Evolutionary conservation across 768 basidiomycete genomes (phyloP).

Genomic region (Lactarius sanguifluus): DNA sequence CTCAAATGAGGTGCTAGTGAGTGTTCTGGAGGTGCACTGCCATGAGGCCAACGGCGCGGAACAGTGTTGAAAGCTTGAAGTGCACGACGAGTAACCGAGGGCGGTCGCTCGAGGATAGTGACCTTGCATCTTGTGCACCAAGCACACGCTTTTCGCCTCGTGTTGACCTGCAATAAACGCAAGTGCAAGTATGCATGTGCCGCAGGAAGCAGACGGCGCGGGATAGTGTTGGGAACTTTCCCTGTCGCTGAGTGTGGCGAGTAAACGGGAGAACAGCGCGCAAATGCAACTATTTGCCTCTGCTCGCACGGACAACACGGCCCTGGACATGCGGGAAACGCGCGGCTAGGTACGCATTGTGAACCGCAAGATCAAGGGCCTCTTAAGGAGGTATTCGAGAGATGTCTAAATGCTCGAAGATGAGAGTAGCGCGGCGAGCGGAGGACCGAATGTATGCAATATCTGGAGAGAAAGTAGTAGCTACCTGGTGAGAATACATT

Average conservation of each 20-base stretch:
- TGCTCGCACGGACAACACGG: slow-evolving; percentile 40
- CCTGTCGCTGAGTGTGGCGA: slow-evolving; percentile 38
- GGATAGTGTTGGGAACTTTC: neutral
- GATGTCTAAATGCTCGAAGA: too few relatives aligned
- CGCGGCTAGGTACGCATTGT: slow-evolving; percentile 48
- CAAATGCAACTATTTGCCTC: slow-evolving; percentile 63
- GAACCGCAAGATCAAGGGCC: slow-evolving; percentile 74
- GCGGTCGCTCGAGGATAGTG: neutral
- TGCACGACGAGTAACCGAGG: slow-evolving; percentile 44
- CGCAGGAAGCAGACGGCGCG: neutral
- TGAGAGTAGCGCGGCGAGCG: too few relatives aligned
- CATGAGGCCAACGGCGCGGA: slow-evolving; percentile 86
- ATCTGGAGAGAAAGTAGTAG: too few relatives aligned
- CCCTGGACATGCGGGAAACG: too few relatives aligned
- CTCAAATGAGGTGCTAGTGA: slow-evolving; percentile 81
- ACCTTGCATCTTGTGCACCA: too few relatives aligned
- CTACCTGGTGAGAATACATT: too few relatives aligned
- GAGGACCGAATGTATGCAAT: too few relatives aligned
- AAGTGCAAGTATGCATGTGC: too few relatives aligned
- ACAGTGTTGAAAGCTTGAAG: slow-evolving; percentile 83
- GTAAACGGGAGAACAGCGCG: slow-evolving; percentile 70
- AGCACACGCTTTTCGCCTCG: neutral
- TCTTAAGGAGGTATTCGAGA: slow-evolving; percentile 46
- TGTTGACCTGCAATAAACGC: neutral
- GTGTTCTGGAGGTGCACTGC: slow-evolving; percentile 73